Evolutionary conservation across 345 rosid genomes (phyloP), one percentile per base, ranked within the genome.

Genomic region (Moricandia arvensis): DNA sequence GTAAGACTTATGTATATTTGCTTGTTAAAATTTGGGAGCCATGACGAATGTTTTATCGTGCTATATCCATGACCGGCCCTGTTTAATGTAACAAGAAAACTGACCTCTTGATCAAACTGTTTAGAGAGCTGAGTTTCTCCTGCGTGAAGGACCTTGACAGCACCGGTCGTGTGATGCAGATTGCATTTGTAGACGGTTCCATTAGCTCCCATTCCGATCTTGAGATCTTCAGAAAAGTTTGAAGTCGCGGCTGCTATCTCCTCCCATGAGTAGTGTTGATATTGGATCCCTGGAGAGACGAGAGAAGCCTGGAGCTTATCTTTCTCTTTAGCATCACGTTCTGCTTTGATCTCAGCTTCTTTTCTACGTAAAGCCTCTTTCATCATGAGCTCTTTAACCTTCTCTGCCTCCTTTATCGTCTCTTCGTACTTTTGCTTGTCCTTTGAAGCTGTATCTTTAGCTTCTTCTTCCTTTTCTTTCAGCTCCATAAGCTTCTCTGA

Each of bases 331-430:
- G 82, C 84, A 9, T 86, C 87, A 0, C 59, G 87, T 49, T 37
- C 79, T 59, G 91, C 89, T 82, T 83, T 80, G 80, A 80, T 78
- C 80, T 88, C 96, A 1, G 90, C 90, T 74, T 74, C 82, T 84
- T 59, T 76, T 80, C 88, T 88, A 35, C 78, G 82, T 16, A 85
- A 70, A 73, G 89, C 91, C 80, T 88, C 98, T 81, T 66, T 83
- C 72, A 87, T 82, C 34, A 86, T 85, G 55, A 80, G 64, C 7
- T 49, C 68, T 79, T 75, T 88, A 63, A 79, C 72, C 49, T 76
- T 45, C 71, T 81, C 86, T 3, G 83, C 91, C 82, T 94, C 93
- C 73, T 53, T 84, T 80, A 60, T 79, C 8, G 89, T 90, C 60
- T 85, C 89, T 83, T 83, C 84, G 67, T 75, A 79, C 69, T 81